Percentiles rank a stretch among this genome's conserved stretches.
These are phyloP conservation scores for Brasilioporus rufonigricans DNA, from an alignment of 768 basidiomycete species.

Conservation along the genomic window DNA sequence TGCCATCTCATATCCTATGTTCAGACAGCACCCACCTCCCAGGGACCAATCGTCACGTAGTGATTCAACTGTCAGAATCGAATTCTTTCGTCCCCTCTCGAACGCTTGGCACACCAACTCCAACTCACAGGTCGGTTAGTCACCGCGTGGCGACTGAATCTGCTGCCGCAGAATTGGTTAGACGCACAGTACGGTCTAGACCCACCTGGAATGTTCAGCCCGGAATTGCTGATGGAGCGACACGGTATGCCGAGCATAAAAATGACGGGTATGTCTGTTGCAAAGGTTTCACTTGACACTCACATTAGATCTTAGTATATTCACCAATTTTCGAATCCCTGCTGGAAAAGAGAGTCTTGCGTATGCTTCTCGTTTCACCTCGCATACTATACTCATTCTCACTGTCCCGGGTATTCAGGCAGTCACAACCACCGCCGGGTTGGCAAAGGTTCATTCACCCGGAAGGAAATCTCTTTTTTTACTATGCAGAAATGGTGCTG, in stretches of 20 bases:
- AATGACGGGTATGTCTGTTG: neutral
- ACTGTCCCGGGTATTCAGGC: neutral
- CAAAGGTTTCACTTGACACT: neutral
- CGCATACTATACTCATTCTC: neutral
- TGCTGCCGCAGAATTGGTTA: neutral
- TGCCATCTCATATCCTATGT: neutral
- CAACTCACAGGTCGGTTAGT: neutral
- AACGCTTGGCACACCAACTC: neutral
- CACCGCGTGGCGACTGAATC: neutral
- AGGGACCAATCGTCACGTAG: neutral
- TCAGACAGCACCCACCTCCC: neutral
- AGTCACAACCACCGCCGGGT: neutral
- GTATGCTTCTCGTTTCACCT: neutral
- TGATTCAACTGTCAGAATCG: neutral
- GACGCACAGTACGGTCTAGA: neutral
- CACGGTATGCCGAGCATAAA: neutral
- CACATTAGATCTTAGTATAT: neutral
- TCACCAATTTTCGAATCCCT: neutral
- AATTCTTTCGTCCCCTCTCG: neutral
- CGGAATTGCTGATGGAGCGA: neutral
- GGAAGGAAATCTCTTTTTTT: neutral
- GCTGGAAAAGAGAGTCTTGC: neutral
- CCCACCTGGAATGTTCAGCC: neutral
- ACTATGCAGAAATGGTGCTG: neutral
- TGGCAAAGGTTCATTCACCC: neutral